These are phyloP conservation scores for Bretziella fagacearum DNA, from an alignment of 2,329 filamentous ascomycete species.

Conservation along the genomic window DNA sequence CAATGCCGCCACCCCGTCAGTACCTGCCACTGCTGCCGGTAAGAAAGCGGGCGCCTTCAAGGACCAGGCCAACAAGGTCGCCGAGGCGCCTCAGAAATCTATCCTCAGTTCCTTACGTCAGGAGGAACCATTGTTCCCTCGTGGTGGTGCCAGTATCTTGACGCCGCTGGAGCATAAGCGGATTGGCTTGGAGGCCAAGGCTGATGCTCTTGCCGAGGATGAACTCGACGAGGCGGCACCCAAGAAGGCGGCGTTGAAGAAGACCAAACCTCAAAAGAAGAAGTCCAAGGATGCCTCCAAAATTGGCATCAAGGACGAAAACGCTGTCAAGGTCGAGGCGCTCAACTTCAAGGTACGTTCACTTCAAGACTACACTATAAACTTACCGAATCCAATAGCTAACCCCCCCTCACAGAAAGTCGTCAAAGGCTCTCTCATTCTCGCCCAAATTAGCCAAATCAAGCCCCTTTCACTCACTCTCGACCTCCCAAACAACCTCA, in stretches of 20 bases:
- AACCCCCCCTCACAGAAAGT: slow-evolving; percentile 51
- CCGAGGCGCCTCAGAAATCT: slow-evolving; percentile 21
- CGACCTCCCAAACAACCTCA: slow-evolving; percentile 80
- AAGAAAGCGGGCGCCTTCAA: slow-evolving; percentile 22
- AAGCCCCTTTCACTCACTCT: slow-evolving; percentile 63
- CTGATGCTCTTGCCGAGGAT: slow-evolving; percentile 82
- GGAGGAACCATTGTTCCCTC: slow-evolving; percentile 79
- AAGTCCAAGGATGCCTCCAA: slow-evolving; percentile 33
- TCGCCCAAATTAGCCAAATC: slow-evolving; percentile 73
- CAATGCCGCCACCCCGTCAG: slow-evolving; percentile 17
- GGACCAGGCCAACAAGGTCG: slow-evolving; percentile 22
- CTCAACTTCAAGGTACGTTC: slow-evolving; percentile 66
- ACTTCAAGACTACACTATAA: no score
- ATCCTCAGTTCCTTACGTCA: slow-evolving; percentile 40
- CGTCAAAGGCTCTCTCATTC: slow-evolving; percentile 67
- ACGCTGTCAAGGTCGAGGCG: slow-evolving; percentile 59
- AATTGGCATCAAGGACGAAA: slow-evolving; percentile 25
- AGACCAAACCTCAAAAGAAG: slow-evolving; percentile 20
- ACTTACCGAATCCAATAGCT: no score
- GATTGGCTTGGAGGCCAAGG: slow-evolving; percentile 82
- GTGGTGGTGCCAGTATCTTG: slow-evolving; percentile 77
- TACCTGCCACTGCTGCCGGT: slow-evolving; percentile 15
- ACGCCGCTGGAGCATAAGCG: slow-evolving; percentile 93
- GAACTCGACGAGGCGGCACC: slow-evolving; percentile 8
- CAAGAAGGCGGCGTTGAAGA: slow-evolving; percentile 8